Base-by-base conservation (phyloP, 768 basidiomycete species). In the Gymnopilus junonius region DNA sequence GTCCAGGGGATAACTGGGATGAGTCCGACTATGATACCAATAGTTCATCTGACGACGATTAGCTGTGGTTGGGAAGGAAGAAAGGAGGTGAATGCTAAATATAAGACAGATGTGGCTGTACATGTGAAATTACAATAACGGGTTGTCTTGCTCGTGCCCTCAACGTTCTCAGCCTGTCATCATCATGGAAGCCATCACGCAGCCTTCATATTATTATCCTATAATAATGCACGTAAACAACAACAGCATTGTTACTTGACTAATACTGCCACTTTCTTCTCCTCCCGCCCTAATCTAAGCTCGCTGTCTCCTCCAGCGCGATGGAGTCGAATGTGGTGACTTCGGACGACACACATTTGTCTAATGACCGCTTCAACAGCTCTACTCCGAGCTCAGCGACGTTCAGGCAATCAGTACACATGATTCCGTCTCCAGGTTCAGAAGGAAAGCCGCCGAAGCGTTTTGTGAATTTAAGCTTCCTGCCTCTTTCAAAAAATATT, bases 351-450 rank as follows among this genome's bases (percentile, higher is more conserved):
- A 66, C 61, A 15, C 23, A 55, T 31, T 34, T 46, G 34, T 63
- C 65, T 14, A 42, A 58, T 40, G 68, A 65, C 39, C 58, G 63
- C 27, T 58, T 63, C 21, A 68, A 62, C n/a, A 62, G 63, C 11
- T 57, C 63, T 5, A 66, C 66, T 8, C 8, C 59, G 56, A 46
- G 29, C 11, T 79, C 79, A 1, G 72, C 74, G 55, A 74, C 75
- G 62, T 82, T 80, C 67, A 78, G 76, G 60, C 80, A 81, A 46
- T 80, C 82, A 2, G 78, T 80, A 2, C 77, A 85, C 55, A 72
- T 82, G 27, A 85, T 87, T 66, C 86, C 86, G 14, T 74, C 82
- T 1, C 80, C 81, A 14, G 77, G 71, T 10, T 58, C 65, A 31
- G 69, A 70, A 15, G 70, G 72, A 46, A 74, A 75, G 54, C 75